Conservation (phyloP, 1,139 yeast species). For the Geotrichum bryndzae region DNA sequence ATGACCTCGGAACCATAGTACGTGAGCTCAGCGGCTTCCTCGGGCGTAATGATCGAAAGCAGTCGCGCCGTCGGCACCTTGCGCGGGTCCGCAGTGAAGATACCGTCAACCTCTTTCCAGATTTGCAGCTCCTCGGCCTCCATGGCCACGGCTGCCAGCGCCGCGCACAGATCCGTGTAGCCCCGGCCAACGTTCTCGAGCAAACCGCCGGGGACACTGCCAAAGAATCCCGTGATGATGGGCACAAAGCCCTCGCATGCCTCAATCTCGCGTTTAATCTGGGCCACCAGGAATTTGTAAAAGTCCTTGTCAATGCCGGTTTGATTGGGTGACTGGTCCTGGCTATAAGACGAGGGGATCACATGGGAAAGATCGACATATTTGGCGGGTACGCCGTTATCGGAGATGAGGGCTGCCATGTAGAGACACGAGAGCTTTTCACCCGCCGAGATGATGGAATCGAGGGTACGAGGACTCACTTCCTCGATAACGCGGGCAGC, state of each 20-base stretch:
- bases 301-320: neutral
- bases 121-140: slow-evolving; percentile 91
- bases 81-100: slow-evolving; percentile 96
- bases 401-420: too few species aligned
- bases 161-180: slow-evolving; percentile 95
- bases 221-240: slow-evolving; percentile 92
- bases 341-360: neutral
- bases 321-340: neutral
- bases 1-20: slow-evolving; percentile 97
- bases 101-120: slow-evolving; percentile 99
- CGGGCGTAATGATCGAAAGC: slow-evolving; percentile 86
- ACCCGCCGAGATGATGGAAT: too few species aligned
- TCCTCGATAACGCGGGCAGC: too few species aligned
- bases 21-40: slow-evolving; percentile 96
- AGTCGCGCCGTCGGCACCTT: slow-evolving; percentile 88
- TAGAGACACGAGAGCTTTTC: too few species aligned
- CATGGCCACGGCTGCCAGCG: slow-evolving; percentile 86
- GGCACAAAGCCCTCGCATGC: slow-evolving; percentile 39
- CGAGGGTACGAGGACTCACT: too few species aligned
- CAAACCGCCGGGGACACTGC: slow-evolving; percentile 89
- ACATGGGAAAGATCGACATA: too few species aligned
- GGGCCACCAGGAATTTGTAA: neutral
- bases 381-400: too few species aligned
- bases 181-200: slow-evolving; percentile 94
- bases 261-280: neutral